phyloP scores from a whole-genome alignment of 148 eudicot species.

The Rhododendron williamsianum region DNA sequence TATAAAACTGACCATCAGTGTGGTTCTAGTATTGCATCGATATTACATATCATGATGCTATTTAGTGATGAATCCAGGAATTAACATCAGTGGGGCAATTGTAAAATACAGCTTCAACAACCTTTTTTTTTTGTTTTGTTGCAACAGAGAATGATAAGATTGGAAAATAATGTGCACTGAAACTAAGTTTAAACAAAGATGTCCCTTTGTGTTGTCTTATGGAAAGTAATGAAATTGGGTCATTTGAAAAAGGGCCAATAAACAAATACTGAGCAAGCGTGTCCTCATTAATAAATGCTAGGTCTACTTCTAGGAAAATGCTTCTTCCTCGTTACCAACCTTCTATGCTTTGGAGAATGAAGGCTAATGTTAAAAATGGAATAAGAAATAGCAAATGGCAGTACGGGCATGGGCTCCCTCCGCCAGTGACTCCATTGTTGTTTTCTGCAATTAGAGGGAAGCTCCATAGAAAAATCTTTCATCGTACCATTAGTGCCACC shows the following conservation, averaged over 20 bases:
- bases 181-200: not conserved
- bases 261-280: not conserved
- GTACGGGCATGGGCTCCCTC: not conserved
- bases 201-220: not conserved
- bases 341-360: not conserved
- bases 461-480: not conserved
- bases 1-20: not conserved
- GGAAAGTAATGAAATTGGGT: not conserved
- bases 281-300: not conserved
- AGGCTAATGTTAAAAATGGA: not conserved
- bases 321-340: not conserved
- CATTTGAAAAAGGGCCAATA: not conserved
- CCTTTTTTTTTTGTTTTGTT: no score
- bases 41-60: not conserved
- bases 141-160: not conserved
- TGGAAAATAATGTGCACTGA: not conserved
- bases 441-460: slow-evolving; percentile 1
- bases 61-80: not conserved
- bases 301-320: not conserved
- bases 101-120: not conserved
- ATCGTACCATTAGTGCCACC: not conserved
- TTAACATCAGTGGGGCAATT: not conserved
- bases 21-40: not conserved
- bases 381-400: not conserved
- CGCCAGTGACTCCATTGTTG: not conserved